phyloP scores from a whole-genome alignment of 1,139 yeast species.

The Candida gigantensis region DNA sequence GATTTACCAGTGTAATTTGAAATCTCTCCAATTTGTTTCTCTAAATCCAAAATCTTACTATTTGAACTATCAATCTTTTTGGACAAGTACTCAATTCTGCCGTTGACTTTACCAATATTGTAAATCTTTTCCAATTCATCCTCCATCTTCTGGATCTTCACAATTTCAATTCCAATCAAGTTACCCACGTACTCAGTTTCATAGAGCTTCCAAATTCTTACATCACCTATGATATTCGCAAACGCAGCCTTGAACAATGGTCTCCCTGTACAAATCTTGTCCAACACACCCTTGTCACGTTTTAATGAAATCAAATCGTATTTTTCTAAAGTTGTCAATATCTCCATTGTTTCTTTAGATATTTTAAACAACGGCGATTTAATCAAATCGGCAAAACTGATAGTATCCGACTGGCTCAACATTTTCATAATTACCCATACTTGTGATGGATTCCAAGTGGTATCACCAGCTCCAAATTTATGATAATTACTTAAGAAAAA shows the following conservation, averaged over 20 bases:
- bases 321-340: constrained; percentile 73
- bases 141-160: constrained; percentile 64
- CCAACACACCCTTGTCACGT: constrained; percentile 74
- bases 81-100: constrained; percentile 65
- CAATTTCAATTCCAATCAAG: constrained; percentile 60
- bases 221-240: constrained; percentile 58
- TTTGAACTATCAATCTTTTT: constrained; percentile 63
- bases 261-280: constrained; percentile 71
- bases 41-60: constrained; percentile 46
- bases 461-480: constrained; percentile 24
- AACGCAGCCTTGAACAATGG: constrained; percentile 88
- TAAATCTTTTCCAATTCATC: constrained; percentile 63
- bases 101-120: constrained; percentile 46
- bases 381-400: constrained; percentile 54
- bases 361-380: constrained; percentile 67
- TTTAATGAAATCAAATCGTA: constrained; percentile 70
- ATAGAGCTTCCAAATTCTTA: constrained; percentile 56
- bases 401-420: constrained; percentile 49
- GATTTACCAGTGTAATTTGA: constrained; percentile 7
- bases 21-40: constrained; percentile 20
- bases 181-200: constrained; percentile 62
- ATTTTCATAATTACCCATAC: constrained; percentile 82
- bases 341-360: constrained; percentile 47
- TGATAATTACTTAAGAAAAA: constrained; percentile 58
- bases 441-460: constrained; percentile 73